Evolutionary conservation across 2,329 filamentous ascomycete species (phyloP).

Genomic region (Clarireedia monteithiana): DNA sequence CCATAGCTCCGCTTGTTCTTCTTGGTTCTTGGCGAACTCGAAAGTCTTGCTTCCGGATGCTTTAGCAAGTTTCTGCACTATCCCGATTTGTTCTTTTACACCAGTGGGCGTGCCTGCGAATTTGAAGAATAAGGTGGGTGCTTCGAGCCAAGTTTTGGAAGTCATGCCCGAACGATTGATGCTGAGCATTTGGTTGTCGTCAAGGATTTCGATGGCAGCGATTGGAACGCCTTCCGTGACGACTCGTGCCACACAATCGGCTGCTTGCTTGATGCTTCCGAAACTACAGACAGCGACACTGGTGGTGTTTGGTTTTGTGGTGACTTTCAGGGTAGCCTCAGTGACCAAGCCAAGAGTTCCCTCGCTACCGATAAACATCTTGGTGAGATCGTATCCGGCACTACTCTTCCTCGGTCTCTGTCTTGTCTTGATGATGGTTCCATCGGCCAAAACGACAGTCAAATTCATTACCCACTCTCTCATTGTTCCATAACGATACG

Average conservation of each 20-base stretch:
- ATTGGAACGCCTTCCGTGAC: conserved; percentile 76
- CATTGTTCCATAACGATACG: conserved; percentile 92
- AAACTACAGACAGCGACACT: conserved; percentile 72
- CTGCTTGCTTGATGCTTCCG: conserved; percentile 33
- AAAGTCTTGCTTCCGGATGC: conserved; percentile 58
- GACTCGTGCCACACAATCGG: conserved; percentile 66
- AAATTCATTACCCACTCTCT: conserved; percentile 84
- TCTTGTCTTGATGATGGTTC: conserved; percentile 81
- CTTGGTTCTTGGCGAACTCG: conserved; percentile 63
- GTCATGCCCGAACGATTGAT: conserved; percentile 62
- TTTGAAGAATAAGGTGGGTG: conserved; percentile 78
- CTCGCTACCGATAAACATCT: conserved; percentile 84
- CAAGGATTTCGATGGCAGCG: conserved; percentile 86
- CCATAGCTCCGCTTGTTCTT: conserved; percentile 74
- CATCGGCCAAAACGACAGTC: conserved; percentile 84
- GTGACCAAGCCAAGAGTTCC: conserved; percentile 87
- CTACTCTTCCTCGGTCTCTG: conserved; percentile 84
- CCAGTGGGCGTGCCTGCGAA: conserved; percentile 62
- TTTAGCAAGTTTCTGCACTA: conserved; percentile 57
- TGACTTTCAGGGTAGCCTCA: conserved; percentile 82
- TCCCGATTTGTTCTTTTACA: conserved; percentile 71
- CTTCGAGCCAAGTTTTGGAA: conserved; percentile 59
- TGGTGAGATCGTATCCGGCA: conserved; percentile 86
- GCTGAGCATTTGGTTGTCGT: conserved; percentile 79
- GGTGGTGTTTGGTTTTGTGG: conserved; percentile 69